A percentile compares a stretch with the other conserved stretches of the same genome.
Conservation (phyloP, 108 stramenopile species). For the Fistulifera pelliculosa region DNA sequence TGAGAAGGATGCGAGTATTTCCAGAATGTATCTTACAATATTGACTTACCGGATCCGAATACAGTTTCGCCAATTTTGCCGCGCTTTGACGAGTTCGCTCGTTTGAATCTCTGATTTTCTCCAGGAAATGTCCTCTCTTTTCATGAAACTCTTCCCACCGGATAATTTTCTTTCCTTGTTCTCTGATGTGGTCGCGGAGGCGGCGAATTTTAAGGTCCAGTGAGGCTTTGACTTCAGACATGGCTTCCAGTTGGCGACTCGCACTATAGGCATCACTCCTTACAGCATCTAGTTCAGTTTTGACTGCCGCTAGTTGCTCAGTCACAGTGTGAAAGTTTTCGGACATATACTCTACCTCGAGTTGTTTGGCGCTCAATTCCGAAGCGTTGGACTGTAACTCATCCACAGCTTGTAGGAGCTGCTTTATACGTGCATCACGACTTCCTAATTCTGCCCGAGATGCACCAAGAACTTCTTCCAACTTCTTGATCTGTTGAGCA, state of each 20-base stretch:
- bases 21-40: too few species aligned
- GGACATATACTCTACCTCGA: too few species aligned
- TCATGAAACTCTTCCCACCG: conserved; percentile 40
- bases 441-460: conserved; percentile 23
- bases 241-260: not conserved
- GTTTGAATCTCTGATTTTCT: conserved; percentile 20
- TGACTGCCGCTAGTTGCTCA: not conserved
- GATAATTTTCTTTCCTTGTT: conserved; percentile 35
- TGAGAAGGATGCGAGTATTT: not conserved
- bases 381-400: conserved; percentile 3
- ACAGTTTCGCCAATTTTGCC: conserved; percentile 14
- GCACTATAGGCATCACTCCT: not conserved
- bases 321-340: not conserved
- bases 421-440: conserved; percentile 25
- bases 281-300: not conserved
- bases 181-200: conserved; percentile 35
- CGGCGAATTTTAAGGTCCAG: conserved; percentile 20
- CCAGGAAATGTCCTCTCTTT: conserved; percentile 20
- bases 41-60: conserved; percentile 7
- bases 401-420: conserved; percentile 13
- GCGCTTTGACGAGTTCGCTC: conserved; percentile 17
- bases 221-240: conserved; percentile 1
- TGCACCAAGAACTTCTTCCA: conserved; percentile 22
- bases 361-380: too few species aligned
- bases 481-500: conserved; percentile 17